Evolutionary conservation across 2,329 filamentous ascomycete species (phyloP), one percentile per base, ranked within the genome.

Genomic region (Fusarium tjaetaba): DNA sequence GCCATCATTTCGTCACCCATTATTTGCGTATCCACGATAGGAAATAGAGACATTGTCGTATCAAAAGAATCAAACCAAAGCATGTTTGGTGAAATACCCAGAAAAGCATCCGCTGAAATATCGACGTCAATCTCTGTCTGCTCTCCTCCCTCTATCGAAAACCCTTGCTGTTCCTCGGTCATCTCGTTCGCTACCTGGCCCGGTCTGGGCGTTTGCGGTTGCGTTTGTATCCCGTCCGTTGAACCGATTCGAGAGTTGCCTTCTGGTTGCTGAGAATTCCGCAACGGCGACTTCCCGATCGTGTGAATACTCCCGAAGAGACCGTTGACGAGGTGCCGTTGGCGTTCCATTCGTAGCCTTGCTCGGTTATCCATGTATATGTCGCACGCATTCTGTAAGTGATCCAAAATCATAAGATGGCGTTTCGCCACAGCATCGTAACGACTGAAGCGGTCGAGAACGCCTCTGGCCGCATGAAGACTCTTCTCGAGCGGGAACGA

Each of bases 401-500:
- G 74, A 28, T 78, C 73, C 5, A 78, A n/a, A 1, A 78, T 78
- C 38, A 74, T 70, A 3, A 77, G 46, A 38, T 78, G 74, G 7
- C 76, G 61, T 46, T 77, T 78, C 0, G 76, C 71, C 3, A 78
- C 74, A 6, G 73, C 63, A 24, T 78, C 76, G 3, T 69, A 52
- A 0, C 58, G 51, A 15, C 74, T 60, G 9, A 82, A 77, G 4
- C 72, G 71, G 1, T 68, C 59, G 2, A 82, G 76, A 1, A 81
- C 70, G 6, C 63, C 67, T 15, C 76, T 68, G 1, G 79, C 77
- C 0, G 69, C 53, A 1, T 70, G 64, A 0, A 82, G 67, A 4
- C 76, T 79, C 45, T 76, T 78, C 30, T 77, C 73, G 1, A 82
- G 68, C 1, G 80, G 80, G 11, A 82, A 82, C 0, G 76, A 73